Base-by-base conservation (phyloP, 176 grass and related monocot genomes). In the Carex kokanica region DNA sequence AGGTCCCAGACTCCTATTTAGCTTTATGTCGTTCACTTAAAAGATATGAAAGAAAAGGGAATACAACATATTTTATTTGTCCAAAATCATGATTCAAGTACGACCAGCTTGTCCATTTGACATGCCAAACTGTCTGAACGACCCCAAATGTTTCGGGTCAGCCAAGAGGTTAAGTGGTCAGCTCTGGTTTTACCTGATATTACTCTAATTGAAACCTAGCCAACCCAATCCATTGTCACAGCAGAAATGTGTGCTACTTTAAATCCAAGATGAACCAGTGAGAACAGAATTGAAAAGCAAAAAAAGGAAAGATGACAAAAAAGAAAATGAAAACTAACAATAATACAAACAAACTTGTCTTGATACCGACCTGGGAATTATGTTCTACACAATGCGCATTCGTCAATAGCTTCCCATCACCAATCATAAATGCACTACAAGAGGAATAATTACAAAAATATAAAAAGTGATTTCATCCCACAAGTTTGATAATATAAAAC, bases 361-460 rank as follows among this genome's bases (percentile, higher is more conserved):
- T 86, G 36, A 54, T 78, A 82, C 74, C 49, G 23, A 97, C 96
- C 93, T 99, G 96, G 23, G 96, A 93, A 64, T 89, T 87, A 80
- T 95, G 89, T 77, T 99, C 91, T 85, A 99, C 96, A 47, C 92
- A 95, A 81, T 99, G 96, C 23, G 96, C 96, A 89, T 99, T 99
- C 41, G 96, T 99, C 84, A 99, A 87, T 81, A 99, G 86, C 81
- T 95, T 99, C 18, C 86, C 84, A 91, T 95, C 93, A 83, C 91
- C 93, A 72, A 95, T 99, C 96, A 99, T 93, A 86, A 99, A 99
- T 86, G 96, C 96, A 83, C 96, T 95, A 87, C 83, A 79, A 82
- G 83, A 86, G 12, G 45, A 78, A n/a, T n/a, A 54, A 84, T 36
- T 20, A 71, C 69, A 86, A 29, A 83, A 45, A 27, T 83, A 58